These are phyloP conservation scores for Dalbergia cultrata DNA, from an alignment of 306 rosid genomes.

Conservation along the genomic window DNA sequence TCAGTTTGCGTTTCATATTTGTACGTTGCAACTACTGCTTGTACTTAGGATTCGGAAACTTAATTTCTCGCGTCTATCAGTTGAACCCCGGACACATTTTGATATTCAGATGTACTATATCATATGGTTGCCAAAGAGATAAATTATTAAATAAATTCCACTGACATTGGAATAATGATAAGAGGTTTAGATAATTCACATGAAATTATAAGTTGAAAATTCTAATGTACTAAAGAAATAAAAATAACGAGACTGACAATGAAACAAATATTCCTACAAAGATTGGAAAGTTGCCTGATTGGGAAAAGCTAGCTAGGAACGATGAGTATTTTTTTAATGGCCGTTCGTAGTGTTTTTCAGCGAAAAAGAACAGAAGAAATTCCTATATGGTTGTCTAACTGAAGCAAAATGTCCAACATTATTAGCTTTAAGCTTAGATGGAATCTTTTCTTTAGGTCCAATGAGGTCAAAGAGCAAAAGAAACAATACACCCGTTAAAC, in stretches of 20 bases:
- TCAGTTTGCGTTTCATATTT: too few species aligned
- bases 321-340: neutral
- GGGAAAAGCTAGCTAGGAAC: neutral
- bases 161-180: too few species aligned
- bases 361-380: neutral
- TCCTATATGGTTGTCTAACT: constrained; percentile 30
- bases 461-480: constrained; percentile 25
- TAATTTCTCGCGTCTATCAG: neutral
- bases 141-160: neutral
- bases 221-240: too few species aligned
- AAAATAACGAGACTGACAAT: neutral
- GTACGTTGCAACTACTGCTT: neutral
- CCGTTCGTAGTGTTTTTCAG: neutral
- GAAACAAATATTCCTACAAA: neutral
- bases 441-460: neutral
- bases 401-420: constrained; percentile 10
- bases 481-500: neutral
- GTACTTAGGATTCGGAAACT: neutral
- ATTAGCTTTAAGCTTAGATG: neutral
- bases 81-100: neutral
- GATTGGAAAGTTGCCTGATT: constrained; percentile 11
- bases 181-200: too few species aligned
- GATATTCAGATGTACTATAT: neutral
- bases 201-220: too few species aligned
- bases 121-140: neutral